Evolutionary conservation across 805 yeast species (phyloP).

Genomic region (Metschnikowia aberdeeniae): DNA sequence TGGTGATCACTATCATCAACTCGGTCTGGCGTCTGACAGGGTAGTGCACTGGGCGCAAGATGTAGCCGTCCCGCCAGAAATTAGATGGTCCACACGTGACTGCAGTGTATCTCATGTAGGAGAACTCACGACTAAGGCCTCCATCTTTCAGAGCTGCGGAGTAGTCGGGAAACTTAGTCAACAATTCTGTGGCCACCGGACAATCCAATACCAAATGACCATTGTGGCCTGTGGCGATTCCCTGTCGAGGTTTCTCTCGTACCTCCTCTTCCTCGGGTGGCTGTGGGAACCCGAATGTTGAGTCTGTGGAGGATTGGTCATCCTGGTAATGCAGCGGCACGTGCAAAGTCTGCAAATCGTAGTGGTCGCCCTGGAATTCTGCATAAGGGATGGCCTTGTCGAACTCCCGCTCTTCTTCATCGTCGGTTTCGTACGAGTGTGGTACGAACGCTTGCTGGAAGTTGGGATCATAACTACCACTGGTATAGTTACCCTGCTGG

Average conservation of each 20-base stretch:
- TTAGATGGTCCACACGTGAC: conserved; percentile 70
- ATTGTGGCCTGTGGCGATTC: conserved; percentile 29
- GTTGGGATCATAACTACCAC: neutral
- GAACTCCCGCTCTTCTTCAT: conserved; percentile 38
- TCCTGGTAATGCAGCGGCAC: conserved; percentile 16
- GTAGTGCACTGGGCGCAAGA: conserved; percentile 52
- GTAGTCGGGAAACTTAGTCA: conserved; percentile 43
- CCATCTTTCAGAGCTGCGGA: conserved; percentile 31
- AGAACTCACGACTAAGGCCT: conserved; percentile 49
- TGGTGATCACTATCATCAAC: conserved; percentile 57
- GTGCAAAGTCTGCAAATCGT: conserved; percentile 33
- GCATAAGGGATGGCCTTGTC: conserved; percentile 37
- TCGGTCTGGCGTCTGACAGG: conserved; percentile 54
- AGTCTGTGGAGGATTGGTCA: conserved; percentile 16
- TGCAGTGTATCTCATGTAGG: conserved; percentile 59
- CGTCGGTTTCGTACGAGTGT: conserved; percentile 35
- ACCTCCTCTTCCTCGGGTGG: conserved; percentile 34
- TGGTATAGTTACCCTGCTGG: neutral
- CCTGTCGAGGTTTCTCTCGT: conserved; percentile 29
- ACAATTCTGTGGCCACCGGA: conserved; percentile 72
- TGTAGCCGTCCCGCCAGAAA: conserved; percentile 52
- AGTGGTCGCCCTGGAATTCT: conserved; percentile 40
- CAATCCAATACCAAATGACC: conserved; percentile 87
- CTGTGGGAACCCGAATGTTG: conserved; percentile 31
- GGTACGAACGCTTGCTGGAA: conserved; percentile 42